Conservation (phyloP, 768 basidiomycete species). For the Podaxis sp. region DNA sequence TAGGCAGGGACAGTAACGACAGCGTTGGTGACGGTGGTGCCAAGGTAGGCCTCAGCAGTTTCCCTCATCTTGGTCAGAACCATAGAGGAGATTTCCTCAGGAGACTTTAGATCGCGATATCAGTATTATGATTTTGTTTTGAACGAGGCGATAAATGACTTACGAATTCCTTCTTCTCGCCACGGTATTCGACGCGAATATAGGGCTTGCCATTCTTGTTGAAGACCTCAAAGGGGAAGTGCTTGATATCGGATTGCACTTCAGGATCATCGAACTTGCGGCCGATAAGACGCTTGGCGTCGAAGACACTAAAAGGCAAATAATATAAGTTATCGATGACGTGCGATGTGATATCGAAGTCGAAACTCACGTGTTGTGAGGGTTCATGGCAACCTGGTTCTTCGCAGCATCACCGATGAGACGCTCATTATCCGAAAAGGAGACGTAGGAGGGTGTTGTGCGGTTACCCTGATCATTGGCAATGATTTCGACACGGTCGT, state of each 20-base stretch:
- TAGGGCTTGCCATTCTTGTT: slow-evolving; percentile 87
- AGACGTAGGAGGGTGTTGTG: slow-evolving; percentile 93
- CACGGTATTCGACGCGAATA: slow-evolving; percentile 86
- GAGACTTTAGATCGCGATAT: slow-evolving; percentile 48
- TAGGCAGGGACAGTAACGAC: slow-evolving; percentile 97
- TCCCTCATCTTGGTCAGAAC: slow-evolving; percentile 98
- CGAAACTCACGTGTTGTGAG: slow-evolving; percentile 69
- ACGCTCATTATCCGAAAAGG: slow-evolving; percentile 93
- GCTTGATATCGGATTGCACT: slow-evolving; percentile 80
- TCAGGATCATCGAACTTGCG: slow-evolving; percentile 85
- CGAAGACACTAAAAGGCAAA: slow-evolving; percentile 69
- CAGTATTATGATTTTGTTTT: not conserved
- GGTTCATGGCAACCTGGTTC: slow-evolving; percentile 99
- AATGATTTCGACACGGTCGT: slow-evolving; percentile 98
- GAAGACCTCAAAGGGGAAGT: slow-evolving; percentile 93
- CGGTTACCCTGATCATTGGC: slow-evolving; percentile 94
- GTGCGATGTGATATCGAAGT: not conserved
- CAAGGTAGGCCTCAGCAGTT: slow-evolving; percentile 94
- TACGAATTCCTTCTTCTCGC: slow-evolving; percentile 91
- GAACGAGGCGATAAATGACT: slow-evolving; percentile 25
- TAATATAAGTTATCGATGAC: slow-evolving; percentile 3
- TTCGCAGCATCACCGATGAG: slow-evolving; percentile 99
- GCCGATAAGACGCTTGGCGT: slow-evolving; percentile 97
- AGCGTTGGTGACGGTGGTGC: slow-evolving; percentile 77
- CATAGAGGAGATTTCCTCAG: slow-evolving; percentile 98